Conservation (phyloP, 78 protist species). For the Creolimax fragrantissima region DNA sequence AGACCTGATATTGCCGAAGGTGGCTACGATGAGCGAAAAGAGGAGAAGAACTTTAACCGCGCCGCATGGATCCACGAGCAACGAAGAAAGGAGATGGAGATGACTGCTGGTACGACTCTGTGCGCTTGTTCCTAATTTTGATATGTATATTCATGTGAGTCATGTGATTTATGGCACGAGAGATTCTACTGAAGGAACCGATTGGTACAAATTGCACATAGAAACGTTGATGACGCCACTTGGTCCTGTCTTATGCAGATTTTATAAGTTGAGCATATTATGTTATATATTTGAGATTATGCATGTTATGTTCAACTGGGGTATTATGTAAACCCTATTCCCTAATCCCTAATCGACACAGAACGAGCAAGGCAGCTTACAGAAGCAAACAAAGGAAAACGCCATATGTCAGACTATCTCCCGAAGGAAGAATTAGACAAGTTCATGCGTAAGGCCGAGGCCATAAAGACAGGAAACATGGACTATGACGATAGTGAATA, state of each 20-base stretch:
- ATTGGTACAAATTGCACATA: too few relatives aligned
- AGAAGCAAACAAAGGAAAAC: not conserved
- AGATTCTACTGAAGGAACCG: too few relatives aligned
- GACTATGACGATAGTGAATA: not conserved
- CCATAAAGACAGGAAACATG: not conserved
- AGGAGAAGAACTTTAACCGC: not conserved
- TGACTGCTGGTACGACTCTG: not conserved
- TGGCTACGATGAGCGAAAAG: not conserved
- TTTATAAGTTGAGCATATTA: too few relatives aligned
- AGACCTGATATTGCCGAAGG: not conserved
- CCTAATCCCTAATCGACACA: too few relatives aligned
- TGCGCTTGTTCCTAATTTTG: not conserved
- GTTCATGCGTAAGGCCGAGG: slow-evolving; percentile 8
- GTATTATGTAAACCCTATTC: too few relatives aligned
- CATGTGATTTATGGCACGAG: too few relatives aligned
- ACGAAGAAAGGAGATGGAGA: not conserved
- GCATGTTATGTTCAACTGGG: too few relatives aligned
- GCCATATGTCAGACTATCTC: not conserved
- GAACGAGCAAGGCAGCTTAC: not conserved
- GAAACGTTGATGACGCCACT: too few relatives aligned
- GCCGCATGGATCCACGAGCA: not conserved
- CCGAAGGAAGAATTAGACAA: not conserved
- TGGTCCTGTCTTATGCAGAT: too few relatives aligned
- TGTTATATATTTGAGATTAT: too few relatives aligned
- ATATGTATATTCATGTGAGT: too few relatives aligned